Evolutionary conservation across 257 asterid genomes (phyloP).

Genomic region (Marsdenia floribunda): DNA sequence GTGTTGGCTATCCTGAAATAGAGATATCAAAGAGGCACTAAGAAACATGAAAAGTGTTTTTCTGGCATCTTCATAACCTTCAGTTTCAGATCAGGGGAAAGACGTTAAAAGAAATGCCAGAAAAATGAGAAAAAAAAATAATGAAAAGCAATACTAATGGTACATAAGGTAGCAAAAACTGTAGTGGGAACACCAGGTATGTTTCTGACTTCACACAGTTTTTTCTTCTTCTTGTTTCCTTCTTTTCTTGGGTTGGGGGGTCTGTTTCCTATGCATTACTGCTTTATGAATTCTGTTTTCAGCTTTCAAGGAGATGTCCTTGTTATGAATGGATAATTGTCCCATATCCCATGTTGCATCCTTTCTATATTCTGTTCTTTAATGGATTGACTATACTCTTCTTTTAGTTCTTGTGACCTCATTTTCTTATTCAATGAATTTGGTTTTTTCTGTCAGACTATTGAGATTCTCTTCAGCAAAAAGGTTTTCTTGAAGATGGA

Average conservation of each 20-base stretch:
- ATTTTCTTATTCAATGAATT: background rate
- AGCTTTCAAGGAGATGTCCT: background rate
- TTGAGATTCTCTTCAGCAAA: conserved; percentile 87
- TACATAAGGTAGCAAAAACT: background rate
- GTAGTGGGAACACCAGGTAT: background rate
- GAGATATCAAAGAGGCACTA: background rate
- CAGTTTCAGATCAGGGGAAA: background rate
- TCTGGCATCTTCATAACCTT: background rate
- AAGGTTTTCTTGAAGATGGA: conserved; percentile 66
- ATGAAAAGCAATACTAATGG: background rate
- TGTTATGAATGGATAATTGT: background rate
- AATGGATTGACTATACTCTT: background rate
- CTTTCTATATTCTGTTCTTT: background rate
- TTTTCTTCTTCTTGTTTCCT: background rate
- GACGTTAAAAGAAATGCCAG: background rate
- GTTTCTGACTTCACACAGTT: background rate
- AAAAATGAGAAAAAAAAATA: background rate
- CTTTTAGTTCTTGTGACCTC: background rate
- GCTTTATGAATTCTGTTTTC: background rate
- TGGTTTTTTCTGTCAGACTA: conserved; percentile 56
- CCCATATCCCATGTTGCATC: background rate
- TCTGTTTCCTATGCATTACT: no score
- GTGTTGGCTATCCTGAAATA: background rate
- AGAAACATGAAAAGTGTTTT: background rate
- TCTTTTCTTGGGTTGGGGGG: background rate